These are phyloP conservation scores for Brassica rapa DNA, from an alignment of 345 rosid genomes.

Conservation along the genomic window DNA sequence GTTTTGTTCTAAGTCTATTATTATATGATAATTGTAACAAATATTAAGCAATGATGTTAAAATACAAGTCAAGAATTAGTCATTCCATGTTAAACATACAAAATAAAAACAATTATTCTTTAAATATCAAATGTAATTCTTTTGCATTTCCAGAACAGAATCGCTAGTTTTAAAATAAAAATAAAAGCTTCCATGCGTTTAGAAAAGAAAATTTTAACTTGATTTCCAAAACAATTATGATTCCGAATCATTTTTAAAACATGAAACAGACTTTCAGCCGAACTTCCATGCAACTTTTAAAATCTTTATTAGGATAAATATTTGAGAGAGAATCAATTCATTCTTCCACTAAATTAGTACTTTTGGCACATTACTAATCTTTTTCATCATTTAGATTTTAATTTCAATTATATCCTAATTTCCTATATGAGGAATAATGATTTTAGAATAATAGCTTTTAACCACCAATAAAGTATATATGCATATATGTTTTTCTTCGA, in stretches of 20 bases:
- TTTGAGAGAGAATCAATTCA: slow-evolving; percentile 30
- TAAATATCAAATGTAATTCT: background rate
- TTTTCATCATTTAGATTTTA: background rate
- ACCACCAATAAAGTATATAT: slow-evolving; percentile 27
- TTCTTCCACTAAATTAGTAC: slow-evolving; percentile 29
- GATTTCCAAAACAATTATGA: background rate
- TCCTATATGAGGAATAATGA: slow-evolving; percentile 22
- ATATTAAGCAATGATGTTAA: no score
- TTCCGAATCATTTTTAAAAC: background rate
- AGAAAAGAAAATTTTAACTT: no score
- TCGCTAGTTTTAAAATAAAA: background rate
- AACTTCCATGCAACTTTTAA: background rate
- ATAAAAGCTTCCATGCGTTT: background rate
- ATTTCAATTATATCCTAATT: slow-evolving; percentile 12
- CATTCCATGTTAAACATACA: no score
- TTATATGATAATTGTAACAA: no score
- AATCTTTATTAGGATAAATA: background rate
- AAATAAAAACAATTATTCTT: no score
- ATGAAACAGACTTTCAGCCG: no score
- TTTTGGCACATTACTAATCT: slow-evolving; percentile 1
- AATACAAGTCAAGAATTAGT: background rate
- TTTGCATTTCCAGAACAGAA: background rate
- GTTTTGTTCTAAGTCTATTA: background rate
- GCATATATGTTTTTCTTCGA: background rate
- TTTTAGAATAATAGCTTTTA: slow-evolving; percentile 27